Evolutionary conservation across 495 filamentous ascomycete genomes (phyloP).

Genomic region (Hyaloscypha variabilis): DNA sequence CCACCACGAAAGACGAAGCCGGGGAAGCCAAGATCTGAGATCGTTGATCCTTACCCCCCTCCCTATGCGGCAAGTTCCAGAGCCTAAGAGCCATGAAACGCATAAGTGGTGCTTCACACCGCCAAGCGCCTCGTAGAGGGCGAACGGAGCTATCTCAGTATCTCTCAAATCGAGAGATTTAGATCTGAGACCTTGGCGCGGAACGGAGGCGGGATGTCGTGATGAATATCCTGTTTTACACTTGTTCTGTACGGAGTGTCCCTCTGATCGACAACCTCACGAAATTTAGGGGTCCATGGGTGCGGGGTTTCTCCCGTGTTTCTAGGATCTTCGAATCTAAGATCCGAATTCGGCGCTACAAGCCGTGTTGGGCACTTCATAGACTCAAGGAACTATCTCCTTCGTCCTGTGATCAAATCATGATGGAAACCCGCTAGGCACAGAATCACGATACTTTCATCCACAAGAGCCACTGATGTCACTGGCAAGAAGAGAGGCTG

Average conservation of each 20-base stretch:
- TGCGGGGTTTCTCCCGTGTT: neutral
- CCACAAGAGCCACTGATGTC: neutral
- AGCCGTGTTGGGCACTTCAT: neutral
- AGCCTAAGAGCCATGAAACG: neutral
- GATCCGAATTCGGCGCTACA: neutral
- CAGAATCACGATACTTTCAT: neutral
- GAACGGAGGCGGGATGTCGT: constrained; percentile 5
- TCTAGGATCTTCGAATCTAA: neutral
- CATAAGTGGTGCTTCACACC: neutral
- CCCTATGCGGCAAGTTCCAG: neutral
- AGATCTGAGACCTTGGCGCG: neutral
- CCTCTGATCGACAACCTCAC: neutral
- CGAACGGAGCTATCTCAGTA: neutral
- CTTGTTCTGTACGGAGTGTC: neutral
- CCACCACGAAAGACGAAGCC: neutral
- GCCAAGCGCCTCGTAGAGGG: neutral
- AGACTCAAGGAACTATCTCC: neutral
- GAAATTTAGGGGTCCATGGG: too few species aligned
- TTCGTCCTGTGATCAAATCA: neutral
- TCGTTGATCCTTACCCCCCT: neutral
- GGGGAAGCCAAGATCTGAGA: neutral
- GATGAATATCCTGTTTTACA: neutral
- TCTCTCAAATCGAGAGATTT: neutral
- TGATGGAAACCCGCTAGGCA: neutral
- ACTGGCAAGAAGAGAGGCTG: neutral